These are phyloP conservation scores for Tarenaya hassleriana DNA, from an alignment of 345 rosid genomes.

Conservation along the genomic window DNA sequence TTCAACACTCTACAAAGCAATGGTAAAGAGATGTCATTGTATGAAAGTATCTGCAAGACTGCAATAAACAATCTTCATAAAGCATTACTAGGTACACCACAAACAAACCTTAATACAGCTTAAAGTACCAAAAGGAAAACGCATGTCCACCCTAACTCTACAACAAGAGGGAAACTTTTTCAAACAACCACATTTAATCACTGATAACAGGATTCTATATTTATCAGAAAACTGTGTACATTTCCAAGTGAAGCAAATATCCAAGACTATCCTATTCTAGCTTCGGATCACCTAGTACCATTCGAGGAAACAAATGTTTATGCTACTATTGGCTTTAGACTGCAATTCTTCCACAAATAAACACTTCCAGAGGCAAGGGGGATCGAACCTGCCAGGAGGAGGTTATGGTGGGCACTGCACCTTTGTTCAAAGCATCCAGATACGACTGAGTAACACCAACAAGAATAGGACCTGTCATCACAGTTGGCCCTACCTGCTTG, in stretches of 20 bases:
- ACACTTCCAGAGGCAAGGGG: slow-evolving; percentile 12
- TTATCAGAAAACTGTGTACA: no score
- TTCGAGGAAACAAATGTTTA: no score
- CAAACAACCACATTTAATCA: no score
- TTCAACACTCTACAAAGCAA: slow-evolving; percentile 76
- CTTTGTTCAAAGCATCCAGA: slow-evolving; percentile 89
- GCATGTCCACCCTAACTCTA: background rate
- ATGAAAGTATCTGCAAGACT: background rate
- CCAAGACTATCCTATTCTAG: no score
- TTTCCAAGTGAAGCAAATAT: no score
- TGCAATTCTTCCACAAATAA: background rate
- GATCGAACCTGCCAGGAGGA: slow-evolving; percentile 96
- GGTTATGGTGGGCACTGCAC: slow-evolving; percentile 95
- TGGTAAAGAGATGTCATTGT: background rate
- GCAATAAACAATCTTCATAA: background rate
- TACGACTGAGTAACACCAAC: slow-evolving; percentile 86
- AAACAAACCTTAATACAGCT: background rate
- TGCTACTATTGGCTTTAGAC: no score
- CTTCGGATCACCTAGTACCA: no score
- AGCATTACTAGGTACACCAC: slow-evolving; percentile 7
- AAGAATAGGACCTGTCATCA: slow-evolving; percentile 90
- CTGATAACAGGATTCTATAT: no score
- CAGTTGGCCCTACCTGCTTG: slow-evolving; percentile 84
- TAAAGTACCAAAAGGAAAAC: slow-evolving; percentile 3
- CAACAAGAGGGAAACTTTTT: background rate